These are phyloP conservation scores for Talaromyces sp. DNA, from an alignment of 2,329 filamentous ascomycete species.

Conservation along the genomic window DNA sequence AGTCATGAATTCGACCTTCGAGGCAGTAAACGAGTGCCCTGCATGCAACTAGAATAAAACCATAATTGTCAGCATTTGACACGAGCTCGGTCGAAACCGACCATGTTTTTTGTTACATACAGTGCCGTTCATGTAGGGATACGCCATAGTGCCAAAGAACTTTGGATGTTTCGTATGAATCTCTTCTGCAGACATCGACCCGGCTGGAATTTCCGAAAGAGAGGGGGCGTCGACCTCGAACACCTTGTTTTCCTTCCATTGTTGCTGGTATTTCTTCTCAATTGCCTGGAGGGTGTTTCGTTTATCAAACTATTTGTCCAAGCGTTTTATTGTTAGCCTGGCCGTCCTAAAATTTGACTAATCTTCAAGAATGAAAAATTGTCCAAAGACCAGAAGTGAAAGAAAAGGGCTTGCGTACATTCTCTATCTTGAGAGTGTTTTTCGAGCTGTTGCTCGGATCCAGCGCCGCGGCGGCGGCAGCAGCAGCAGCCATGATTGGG, in stretches of 20 bases:
- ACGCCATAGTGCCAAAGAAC: constrained; percentile 79
- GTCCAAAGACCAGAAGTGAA: background rate
- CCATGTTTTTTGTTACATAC: constrained; percentile 34
- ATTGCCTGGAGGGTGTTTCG: constrained; percentile 73
- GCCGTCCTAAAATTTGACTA: background rate
- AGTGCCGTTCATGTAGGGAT: constrained; percentile 81
- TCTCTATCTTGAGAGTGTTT: constrained; percentile 64
- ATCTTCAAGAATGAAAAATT: background rate
- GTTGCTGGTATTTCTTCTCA: constrained; percentile 88
- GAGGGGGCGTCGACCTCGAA: constrained; percentile 87
- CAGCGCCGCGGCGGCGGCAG: constrained; percentile 52
- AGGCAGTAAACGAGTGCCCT: constrained; percentile 86
- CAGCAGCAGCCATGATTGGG: constrained; percentile 36
- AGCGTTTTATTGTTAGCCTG: background rate
- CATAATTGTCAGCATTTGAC: too few species aligned
- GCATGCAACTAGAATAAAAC: constrained; percentile 52
- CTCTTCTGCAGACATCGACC: constrained; percentile 67
- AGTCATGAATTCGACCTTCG: constrained; percentile 87
- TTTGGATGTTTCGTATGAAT: constrained; percentile 80
- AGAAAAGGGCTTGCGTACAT: constrained; percentile 33
- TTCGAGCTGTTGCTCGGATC: constrained; percentile 52
- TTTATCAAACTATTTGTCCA: constrained; percentile 66
- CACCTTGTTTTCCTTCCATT: constrained; percentile 71
- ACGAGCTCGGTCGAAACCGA: too few species aligned
- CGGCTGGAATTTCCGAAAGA: constrained; percentile 68